Evolutionary conservation across 2,329 filamentous ascomycete genomes (phyloP), one percentile per base, ranked within the genome.

Genomic region (Botrytis hyacinthi): DNA sequence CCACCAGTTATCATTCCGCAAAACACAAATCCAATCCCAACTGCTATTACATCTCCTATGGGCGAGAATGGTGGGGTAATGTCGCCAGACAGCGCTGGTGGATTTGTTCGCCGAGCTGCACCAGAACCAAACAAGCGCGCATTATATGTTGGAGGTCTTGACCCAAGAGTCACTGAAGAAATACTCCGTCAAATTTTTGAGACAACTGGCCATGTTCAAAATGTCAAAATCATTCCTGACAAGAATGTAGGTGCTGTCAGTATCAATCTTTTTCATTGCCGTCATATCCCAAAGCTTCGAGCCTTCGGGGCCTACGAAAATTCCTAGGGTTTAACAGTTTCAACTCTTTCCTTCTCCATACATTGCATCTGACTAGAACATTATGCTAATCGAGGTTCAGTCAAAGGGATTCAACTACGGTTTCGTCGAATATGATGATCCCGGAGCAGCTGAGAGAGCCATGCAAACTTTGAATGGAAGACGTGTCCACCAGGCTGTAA

Each of bases 201-300:
- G 87, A 99, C 96, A 10, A 98, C 95, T 74, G 96, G 96, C 73
- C 96, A 99, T 84, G 96, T 99, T 77, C 92, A 97, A 85, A 98
- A 94, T 81, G 96, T 99, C 82, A 99, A 99, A 88, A 98, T 99
- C 81, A 99, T 99, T 82, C 96, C 96, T 70, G 96, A 99, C 87
- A 99, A 99, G 88, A 99, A 98, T 84, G 95, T 97, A 86, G 89
- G 94, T 90, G 80, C 81, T 75, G 81, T 82, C 79, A 81, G 81
- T 82, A 80, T 80, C 76, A 80, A 77, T 65, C 66, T 42, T 32
- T 77, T 77, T 80, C 80, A 73, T 73, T 73, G 75, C 26, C 76
- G 70, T 79, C 75, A 75, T 74, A 76, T 76, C 71, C 70, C 76
- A 71, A 75, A 54, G 62, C 65, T 46, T 66, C 32, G 12, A 35